These are phyloP conservation scores for Paraleonurus japonicus DNA, from an alignment of 257 asterid genomes.

Conservation along the genomic window DNA sequence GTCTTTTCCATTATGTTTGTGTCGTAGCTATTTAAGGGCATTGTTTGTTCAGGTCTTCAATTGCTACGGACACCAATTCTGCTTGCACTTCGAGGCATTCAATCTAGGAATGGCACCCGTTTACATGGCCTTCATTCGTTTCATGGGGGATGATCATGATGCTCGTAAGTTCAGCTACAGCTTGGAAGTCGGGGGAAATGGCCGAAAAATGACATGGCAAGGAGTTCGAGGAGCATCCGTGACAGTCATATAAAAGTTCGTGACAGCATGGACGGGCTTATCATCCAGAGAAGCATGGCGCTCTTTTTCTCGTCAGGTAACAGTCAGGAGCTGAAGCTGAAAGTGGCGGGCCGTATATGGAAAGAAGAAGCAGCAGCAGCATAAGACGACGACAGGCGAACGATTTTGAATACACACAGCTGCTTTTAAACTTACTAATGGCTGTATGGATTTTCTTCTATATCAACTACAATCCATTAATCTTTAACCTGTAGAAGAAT, in stretches of 20 bases:
- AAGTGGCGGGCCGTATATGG: conserved; percentile 55
- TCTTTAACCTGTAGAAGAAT: conserved; percentile 11
- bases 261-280: conserved; percentile 59
- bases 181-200: conserved; percentile 49
- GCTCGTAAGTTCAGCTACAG: conserved; percentile 48
- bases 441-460: neutral
- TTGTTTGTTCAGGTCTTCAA: conserved; percentile 43
- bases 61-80: conserved; percentile 56
- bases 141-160: conserved; percentile 60
- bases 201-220: conserved; percentile 55
- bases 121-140: conserved; percentile 62
- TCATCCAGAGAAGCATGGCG: conserved; percentile 52
- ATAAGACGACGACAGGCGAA: neutral
- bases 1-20: too few species aligned
- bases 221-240: conserved; percentile 57
- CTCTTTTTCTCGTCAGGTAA: conserved; percentile 53
- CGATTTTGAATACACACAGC: neutral
- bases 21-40: neutral
- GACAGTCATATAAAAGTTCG: conserved; percentile 51
- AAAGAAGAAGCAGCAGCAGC: conserved; percentile 36
- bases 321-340: conserved; percentile 51
- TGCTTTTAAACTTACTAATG: neutral
- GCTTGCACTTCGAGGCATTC: conserved; percentile 66
- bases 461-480: conserved; percentile 8
- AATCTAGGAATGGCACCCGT: conserved; percentile 52